phyloP scores from a whole-genome alignment of 192 early-diverging fungal species.

The Podila epicladia region DNA sequence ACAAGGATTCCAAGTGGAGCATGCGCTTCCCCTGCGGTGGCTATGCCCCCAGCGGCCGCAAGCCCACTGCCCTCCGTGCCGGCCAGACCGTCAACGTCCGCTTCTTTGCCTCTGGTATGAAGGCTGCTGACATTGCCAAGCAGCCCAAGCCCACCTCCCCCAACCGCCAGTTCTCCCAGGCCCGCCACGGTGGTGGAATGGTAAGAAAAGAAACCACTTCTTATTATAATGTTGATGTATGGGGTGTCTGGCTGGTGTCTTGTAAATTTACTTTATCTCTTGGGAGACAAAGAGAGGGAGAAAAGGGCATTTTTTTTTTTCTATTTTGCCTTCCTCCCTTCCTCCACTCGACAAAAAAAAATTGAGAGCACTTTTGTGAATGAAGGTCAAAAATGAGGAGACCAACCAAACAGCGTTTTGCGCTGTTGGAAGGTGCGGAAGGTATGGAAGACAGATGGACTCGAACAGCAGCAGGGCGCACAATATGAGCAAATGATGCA shows the following conservation, averaged over 20 bases:
- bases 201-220: constrained; percentile 10
- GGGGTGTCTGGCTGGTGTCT: neutral
- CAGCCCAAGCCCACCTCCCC: constrained; percentile 39
- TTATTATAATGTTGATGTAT: neutral
- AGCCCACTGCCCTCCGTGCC: constrained; percentile 55
- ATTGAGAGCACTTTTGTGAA: neutral
- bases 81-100: constrained; percentile 58
- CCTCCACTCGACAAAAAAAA: neutral
- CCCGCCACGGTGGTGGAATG: constrained; percentile 69
- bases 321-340: neutral
- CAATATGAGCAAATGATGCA: too few relatives aligned
- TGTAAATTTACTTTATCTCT: neutral
- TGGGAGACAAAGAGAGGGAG: neutral
- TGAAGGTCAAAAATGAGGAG: neutral
- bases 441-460: too few relatives aligned
- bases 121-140: constrained; percentile 16
- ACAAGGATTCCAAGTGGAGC: constrained; percentile 39
- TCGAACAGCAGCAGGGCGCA: too few relatives aligned
- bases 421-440: neutral
- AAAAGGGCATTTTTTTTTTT: neutral
- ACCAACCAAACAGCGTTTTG: neutral
- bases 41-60: constrained; percentile 38
- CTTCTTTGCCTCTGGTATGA: constrained; percentile 51
- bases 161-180: constrained; percentile 49
- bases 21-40: constrained; percentile 51